Percentiles rank a stretch among this genome's conserved stretches.
phyloP scores from a whole-genome alignment of 768 basidiomycete species.

The Suillus luteus region DNA sequence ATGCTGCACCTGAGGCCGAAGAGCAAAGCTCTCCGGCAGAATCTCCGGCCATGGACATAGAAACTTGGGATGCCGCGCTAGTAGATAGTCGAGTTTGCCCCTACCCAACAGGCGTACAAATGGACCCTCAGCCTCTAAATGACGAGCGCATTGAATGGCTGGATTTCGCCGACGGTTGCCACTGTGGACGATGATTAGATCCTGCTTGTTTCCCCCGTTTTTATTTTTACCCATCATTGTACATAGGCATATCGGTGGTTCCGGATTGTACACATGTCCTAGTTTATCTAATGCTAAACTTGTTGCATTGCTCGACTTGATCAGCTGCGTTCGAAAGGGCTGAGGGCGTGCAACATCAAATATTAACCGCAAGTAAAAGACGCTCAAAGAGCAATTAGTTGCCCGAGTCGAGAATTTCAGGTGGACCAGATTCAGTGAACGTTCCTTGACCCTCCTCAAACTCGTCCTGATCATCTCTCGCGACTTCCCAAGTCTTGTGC shows the following conservation, averaged over 20 bases:
- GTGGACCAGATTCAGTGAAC: conserved; percentile 62
- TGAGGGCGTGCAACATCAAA: too few relatives aligned
- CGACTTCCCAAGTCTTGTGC: conserved; percentile 82
- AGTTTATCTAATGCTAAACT: too few relatives aligned
- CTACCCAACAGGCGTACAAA: conserved; percentile 8
- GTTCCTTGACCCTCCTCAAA: conserved; percentile 51
- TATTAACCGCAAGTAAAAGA: too few relatives aligned
- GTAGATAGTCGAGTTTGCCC: conserved; percentile 21
- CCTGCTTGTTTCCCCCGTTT: not conserved
- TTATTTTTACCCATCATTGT: not conserved
- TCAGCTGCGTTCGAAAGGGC: too few relatives aligned
- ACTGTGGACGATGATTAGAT: conserved; percentile 1
- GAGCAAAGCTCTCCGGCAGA: conserved; percentile 7
- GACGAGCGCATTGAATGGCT: conserved; percentile 36
- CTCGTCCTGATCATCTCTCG: conserved; percentile 58
- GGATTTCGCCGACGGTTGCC: conserved; percentile 28
- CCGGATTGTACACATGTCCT: too few relatives aligned
- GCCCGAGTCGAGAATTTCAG: conserved; percentile 78
- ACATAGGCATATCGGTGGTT: not conserved
- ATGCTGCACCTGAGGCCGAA: conserved; percentile 15
- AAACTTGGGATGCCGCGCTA: conserved; percentile 25
- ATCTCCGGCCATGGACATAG: conserved; percentile 19
- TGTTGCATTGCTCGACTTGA: not conserved
- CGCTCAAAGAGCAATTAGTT: too few relatives aligned
- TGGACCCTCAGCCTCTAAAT: conserved; percentile 29